Base-by-base conservation (phyloP, 2,329 filamentous ascomycete species). In the Fusarium graminum region DNA sequence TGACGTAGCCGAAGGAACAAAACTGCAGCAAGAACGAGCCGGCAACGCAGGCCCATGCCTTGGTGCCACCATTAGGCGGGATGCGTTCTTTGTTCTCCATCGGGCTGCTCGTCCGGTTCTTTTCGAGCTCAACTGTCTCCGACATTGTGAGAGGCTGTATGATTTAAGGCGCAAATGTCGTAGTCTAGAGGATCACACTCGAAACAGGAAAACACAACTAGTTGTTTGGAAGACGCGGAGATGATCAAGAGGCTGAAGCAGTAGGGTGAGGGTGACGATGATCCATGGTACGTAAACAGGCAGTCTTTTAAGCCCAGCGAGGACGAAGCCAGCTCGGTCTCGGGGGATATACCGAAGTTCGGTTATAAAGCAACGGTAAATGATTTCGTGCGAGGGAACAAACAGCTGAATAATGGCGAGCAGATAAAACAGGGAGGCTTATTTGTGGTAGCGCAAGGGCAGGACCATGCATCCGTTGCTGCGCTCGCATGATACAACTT, bases 21-120 rank as follows among this genome's bases (percentile, higher is more conserved):
- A 52, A 47, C 41, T 52, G 50, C 14, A 52, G 34, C 13, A 47
- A 36, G 30, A 52, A 47, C 6, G 50, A 46, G 2, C 50, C 50
- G 13, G 29, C 41, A 2, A 52, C 50, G 7, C 41, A 52, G 19
- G 50, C 41, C 50, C 50, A 52, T 5, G 41, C 50, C 25, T 34
- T 46, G 9, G 6, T 7, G 2, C 50, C 50, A 19, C 50, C 40
- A n/a, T 46, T 3, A 3, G 50, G 50, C 12, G 50, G 40, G 5
- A 12, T 29, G 9, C 50, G 40, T 14, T 52, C 40, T 13, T 28
- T 36, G 4, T 36, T 46, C 25, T 36, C 40, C n/a, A 3, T 29
- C 7, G 22, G 29, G 1, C 9, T 46, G 40, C 16, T 16, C 25
- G 8, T 22, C 22, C 22, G 14, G 40, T 47, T 52, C 22, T 41